These are phyloP conservation scores for Penicillium palitans DNA, from an alignment of 2,329 filamentous ascomycete genomes.

Conservation along the genomic window DNA sequence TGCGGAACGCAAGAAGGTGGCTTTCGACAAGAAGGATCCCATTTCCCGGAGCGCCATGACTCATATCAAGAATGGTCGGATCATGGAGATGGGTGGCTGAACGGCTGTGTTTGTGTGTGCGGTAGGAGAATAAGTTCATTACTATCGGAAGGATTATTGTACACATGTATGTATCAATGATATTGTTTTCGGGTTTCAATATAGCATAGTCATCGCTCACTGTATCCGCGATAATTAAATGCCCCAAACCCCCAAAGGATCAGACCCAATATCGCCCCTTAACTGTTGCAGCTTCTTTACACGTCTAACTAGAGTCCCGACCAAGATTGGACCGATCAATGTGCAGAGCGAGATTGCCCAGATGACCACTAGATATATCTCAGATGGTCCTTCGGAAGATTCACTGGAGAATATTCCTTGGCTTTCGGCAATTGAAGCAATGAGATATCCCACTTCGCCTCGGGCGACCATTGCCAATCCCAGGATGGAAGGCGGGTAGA, in stretches of 20 bases:
- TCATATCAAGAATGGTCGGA: constrained; percentile 41
- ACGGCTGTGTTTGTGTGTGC: not conserved
- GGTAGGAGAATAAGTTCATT: not conserved
- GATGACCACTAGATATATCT: constrained; percentile 55
- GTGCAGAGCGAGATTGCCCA: constrained; percentile 61
- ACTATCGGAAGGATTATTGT: not conserved
- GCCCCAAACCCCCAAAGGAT: constrained; percentile 50
- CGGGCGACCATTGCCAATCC: constrained; percentile 71
- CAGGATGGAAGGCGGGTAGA: constrained; percentile 67
- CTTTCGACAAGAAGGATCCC: constrained; percentile 41
- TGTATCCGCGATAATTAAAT: constrained; percentile 25
- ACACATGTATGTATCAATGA: not conserved
- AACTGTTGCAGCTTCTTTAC: constrained; percentile 44
- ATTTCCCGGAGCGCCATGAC: constrained; percentile 35
- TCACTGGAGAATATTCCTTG: constrained; percentile 47
- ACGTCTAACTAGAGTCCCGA: constrained; percentile 52
- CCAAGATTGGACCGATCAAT: constrained; percentile 54
- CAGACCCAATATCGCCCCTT: constrained; percentile 24
- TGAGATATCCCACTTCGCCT: constrained; percentile 79
- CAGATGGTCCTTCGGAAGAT: constrained; percentile 33
- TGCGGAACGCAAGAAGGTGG: constrained; percentile 34
- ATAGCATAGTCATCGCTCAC: not conserved
- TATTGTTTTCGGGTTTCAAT: not conserved
- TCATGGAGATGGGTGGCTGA: constrained; percentile 25
- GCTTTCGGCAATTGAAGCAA: constrained; percentile 66